Base-by-base conservation (phyloP, 2,329 filamentous ascomycete species). In the Arthrobotrys sinensis region DNA sequence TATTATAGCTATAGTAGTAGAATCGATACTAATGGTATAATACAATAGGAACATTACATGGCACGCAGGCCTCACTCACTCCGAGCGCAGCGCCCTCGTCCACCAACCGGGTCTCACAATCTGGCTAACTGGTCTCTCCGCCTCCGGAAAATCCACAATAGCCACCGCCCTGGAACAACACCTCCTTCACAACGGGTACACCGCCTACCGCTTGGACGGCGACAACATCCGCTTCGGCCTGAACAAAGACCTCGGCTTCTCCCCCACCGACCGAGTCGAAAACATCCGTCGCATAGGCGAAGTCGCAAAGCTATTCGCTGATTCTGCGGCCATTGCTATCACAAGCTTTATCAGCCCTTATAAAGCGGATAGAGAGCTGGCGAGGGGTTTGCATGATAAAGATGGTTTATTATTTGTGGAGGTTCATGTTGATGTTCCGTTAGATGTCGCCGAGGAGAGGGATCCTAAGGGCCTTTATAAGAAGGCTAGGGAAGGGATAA, bases 401-500 rank as follows among this genome's bases (percentile, higher is more conserved):
- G 87, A 89, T 71, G 82, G 85, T 40, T 88, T 98, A 72, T 91
- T 92, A 8, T 99, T 99, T 84, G 89, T 99, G 81, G 96, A 99
- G 86, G 93, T 98, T 75, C 97, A 90, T 83, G 91, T 99, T 80
- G 94, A 99, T 85, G 90, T 98, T 11, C 92, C 94, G 12, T 88
- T 98, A 81, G 93, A 93, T 85, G 93, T 96, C 52, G 95, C 96
- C 43, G 95, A 98, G 89, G 88, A 95, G 89, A 90, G 96, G 80
- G 96, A 99, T 84, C 96, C 96, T 60, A 99, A 99, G 90, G 96
- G 95, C 4, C 86, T 98, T 78, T 99, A 99, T 87, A 97, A 97
- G 89, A 97, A 97, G 89, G 96, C 96, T 11, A 88, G 95, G 52
- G 91, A 92, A 64, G 96, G 96, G 52, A 90, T 96, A 85, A 98